Conservation (phyloP, 1,284 basidiomycete genomes). For the Puccinia brachypodii region DNA sequence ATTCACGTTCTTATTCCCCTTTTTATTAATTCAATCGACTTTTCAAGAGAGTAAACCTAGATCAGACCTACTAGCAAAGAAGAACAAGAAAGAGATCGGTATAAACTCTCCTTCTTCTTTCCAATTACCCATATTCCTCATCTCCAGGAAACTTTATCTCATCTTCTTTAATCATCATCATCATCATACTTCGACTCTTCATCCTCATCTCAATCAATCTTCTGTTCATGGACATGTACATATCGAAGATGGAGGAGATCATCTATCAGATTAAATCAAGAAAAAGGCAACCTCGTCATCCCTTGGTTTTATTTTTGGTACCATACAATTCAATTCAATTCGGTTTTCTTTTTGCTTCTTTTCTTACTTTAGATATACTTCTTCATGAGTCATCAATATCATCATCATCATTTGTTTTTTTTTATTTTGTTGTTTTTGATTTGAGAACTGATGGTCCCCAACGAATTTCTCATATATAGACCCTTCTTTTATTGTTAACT, state of each 20-base stretch:
- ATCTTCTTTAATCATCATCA: neutral
- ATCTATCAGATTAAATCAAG: neutral
- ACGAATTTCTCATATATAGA: neutral
- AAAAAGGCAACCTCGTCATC: too few species aligned
- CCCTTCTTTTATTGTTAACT: too few species aligned
- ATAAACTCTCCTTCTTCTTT: neutral
- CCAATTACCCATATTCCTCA: neutral
- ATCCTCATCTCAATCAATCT: neutral
- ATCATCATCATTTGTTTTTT: neutral
- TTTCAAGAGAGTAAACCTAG: neutral
- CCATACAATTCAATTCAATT: too few species aligned
- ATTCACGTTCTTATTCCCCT: slow-evolving; percentile 38
- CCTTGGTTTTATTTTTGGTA: neutral
- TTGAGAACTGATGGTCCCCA: neutral
- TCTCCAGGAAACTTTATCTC: neutral
- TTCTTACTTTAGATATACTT: too few species aligned
- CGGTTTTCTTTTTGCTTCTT: too few species aligned
- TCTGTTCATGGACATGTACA: neutral
- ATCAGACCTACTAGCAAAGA: neutral
- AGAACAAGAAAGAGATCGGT: neutral
- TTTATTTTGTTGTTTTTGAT: neutral
- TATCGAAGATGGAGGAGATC: slow-evolving; percentile 26
- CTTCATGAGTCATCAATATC: too few species aligned
- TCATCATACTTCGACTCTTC: neutral
- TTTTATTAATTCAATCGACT: slow-evolving; percentile 18